Evolutionary conservation across 1,139 yeast genomes (phyloP), one percentile per base, ranked within the genome.

Genomic region (Yamadazyma dendronema): DNA sequence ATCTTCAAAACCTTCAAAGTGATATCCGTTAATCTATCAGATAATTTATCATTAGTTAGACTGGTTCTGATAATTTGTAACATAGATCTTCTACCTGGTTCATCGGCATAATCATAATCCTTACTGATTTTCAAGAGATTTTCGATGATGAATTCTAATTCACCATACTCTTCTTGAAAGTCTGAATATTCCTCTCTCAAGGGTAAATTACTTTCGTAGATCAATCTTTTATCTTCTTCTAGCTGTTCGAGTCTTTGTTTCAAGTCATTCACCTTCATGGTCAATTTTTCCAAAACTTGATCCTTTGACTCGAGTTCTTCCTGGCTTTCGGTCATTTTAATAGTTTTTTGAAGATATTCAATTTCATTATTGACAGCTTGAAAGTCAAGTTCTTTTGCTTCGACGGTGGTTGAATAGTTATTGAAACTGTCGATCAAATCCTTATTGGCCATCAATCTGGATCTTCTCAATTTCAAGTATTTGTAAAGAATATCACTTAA

Each of bases 41-140:
- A 51, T 17, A 86, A 62, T 14, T 73, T 69, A 38, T 77, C 82
- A 34, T 74, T 70, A 1, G 79, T 67, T 40, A 84, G 61, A 10
- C 81, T 66, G 22, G 78, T 67, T 60, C 96, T 77, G 13, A 89
- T 72, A 4, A 84, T 75, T 37, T 80, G 84, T 31, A 88, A 62
- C 80, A 88, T 83, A 34, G 81, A 79, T 55, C 96, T 74, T 54
- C 97, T 77, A 5, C 97, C 97, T 35, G 86, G 77, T 57, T 90
- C 97, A 62, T 92, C 98, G 47, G 90, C 84, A 52, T 79, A 88
- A 56, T 92, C 98, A 54, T 83, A 85, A 28, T 78, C 78, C 31
- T 74, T 74, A 0, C 92, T 82, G 28, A 88, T 76, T 7, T 69
- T 61, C 28, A 92, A 59, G 24, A 94, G 57, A 56, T 92, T 96